phyloP scores from a whole-genome alignment of 257 asterid genomes.

The Solanum virginianum region DNA sequence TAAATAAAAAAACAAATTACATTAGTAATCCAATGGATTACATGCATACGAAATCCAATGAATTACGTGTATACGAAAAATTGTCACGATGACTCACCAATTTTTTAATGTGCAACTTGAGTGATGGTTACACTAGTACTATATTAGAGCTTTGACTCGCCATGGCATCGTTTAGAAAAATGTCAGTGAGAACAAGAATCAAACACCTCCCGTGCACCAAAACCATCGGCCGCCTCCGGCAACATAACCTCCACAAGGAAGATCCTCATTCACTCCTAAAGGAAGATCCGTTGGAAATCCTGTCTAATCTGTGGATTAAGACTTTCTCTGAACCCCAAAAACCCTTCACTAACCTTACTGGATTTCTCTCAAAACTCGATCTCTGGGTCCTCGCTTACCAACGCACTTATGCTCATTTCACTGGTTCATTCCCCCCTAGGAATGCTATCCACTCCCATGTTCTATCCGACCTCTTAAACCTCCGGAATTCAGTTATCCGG shows the following conservation, averaged over 20 bases:
- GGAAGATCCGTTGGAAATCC: conserved; percentile 66
- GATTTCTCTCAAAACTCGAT: conserved; percentile 76
- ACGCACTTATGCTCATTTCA: conserved; percentile 74
- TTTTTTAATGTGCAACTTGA: not conserved
- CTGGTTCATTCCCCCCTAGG: conserved; percentile 81
- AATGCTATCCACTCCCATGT: conserved; percentile 47
- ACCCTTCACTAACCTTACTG: conserved; percentile 69
- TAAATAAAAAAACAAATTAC: too few species aligned
- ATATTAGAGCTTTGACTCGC: not conserved
- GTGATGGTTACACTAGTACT: not conserved
- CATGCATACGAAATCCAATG: not conserved
- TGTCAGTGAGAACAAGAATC: conserved; percentile 60
- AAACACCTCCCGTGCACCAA: conserved; percentile 37
- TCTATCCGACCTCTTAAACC: conserved; percentile 45
- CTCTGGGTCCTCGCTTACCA: conserved; percentile 97
- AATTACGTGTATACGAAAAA: too few species aligned
- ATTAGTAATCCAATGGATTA: not conserved
- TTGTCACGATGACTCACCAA: too few species aligned
- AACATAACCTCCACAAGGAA: not conserved
- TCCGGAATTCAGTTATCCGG: conserved; percentile 54
- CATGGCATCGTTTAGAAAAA: not conserved
- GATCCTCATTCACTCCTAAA: conserved; percentile 54
- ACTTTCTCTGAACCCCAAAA: conserved; percentile 58
- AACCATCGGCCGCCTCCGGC: conserved; percentile 12
- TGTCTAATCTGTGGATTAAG: conserved; percentile 76